Evolutionary conservation across 805 yeast species (phyloP), one percentile per base, ranked within the genome.

Genomic region (Wickerhamomyces chambardii): DNA sequence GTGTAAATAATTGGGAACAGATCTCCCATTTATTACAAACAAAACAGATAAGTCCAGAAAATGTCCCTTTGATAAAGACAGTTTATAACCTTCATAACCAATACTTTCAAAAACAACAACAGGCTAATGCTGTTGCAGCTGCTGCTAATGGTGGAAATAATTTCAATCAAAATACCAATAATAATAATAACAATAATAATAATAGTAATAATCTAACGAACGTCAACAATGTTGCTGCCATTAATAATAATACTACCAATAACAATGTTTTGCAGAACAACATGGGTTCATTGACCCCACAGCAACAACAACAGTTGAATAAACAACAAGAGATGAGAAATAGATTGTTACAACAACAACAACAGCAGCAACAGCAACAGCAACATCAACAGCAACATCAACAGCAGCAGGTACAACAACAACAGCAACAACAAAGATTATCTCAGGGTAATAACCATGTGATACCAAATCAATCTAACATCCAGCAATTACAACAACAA

Each of bases 1-100:
- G 77, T 33, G 78, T 78, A 21, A 78, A 72, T 45, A 84, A 94
- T 6, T 87, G 95, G 95, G 73, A 75, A 17, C 84, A 78, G 51
- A 75, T 85, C 21, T 74, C 78, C 55, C 80, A 78, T 29, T 68
- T 78, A 45, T 57, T 76, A 30, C 71, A 74, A 43, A 68, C 72
- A 42, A 75, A 74, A 39, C 63, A 73, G 39, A 58, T 84, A 28
- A 75, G 83, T 2, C 69, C 72, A 6, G 69, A 75, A 25, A 72
- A 71, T 19, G 59, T 79, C 62, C 72, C 72, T 14, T 55, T 70
- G 17, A 75, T 84, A 30, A 78, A 74, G 51, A 79, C 75, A 39
- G 75, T 81, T 8, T 85, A 85, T 54, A 68, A 72, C 32, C 61
- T 79, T 34, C 89, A 81, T 53, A 63, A 75, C 39, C 84, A 76